Conservation (phyloP, 1,284 basidiomycete species). For the Naganishia liquefaciens region DNA sequence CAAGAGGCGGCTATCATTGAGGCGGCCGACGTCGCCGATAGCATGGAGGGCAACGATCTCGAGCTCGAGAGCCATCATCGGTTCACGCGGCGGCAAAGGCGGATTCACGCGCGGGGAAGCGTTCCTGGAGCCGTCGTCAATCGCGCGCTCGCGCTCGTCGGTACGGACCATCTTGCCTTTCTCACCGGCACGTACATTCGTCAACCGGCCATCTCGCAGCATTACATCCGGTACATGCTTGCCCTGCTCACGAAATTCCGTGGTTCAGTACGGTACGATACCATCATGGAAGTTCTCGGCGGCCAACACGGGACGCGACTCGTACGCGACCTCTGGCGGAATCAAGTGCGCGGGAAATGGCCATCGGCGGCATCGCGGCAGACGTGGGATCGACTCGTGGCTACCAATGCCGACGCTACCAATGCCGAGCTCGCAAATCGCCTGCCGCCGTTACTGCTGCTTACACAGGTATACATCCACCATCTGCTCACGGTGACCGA, state of each 20-base stretch:
- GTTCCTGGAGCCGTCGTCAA: conserved; percentile 18
- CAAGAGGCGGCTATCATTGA: conserved; percentile 1
- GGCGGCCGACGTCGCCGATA: conserved; percentile 10
- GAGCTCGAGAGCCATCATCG: conserved; percentile 26
- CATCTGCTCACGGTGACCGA: conserved; percentile 89
- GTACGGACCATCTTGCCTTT: conserved; percentile 24
- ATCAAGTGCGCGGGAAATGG: conserved; percentile 64
- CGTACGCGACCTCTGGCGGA: conserved; percentile 71
- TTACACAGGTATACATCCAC: conserved; percentile 81
- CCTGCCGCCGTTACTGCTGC: conserved; percentile 68
- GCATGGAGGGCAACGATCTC: conserved; percentile 33
- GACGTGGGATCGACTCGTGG: conserved; percentile 31
- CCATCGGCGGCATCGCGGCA: conserved; percentile 24
- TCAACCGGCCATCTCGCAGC: conserved; percentile 11
- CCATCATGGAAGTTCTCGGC: conserved; percentile 53
- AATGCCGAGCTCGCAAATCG: conserved; percentile 47
- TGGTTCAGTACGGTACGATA: conserved; percentile 62
- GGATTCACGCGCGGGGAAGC: conserved; percentile 19
- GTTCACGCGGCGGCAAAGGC: conserved; percentile 11
- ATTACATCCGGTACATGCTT: conserved; percentile 46
- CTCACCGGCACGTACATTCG: conserved; percentile 19
- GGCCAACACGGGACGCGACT: conserved; percentile 54
- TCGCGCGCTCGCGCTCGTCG: conserved; percentile 24
- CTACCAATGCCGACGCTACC: background rate
- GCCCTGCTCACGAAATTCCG: conserved; percentile 55